A percentile compares a stretch with the other conserved stretches of the same genome.
These are phyloP conservation scores for Pythium oligandrum DNA, from an alignment of 352 stramenopile species.

Conservation along the genomic window DNA sequence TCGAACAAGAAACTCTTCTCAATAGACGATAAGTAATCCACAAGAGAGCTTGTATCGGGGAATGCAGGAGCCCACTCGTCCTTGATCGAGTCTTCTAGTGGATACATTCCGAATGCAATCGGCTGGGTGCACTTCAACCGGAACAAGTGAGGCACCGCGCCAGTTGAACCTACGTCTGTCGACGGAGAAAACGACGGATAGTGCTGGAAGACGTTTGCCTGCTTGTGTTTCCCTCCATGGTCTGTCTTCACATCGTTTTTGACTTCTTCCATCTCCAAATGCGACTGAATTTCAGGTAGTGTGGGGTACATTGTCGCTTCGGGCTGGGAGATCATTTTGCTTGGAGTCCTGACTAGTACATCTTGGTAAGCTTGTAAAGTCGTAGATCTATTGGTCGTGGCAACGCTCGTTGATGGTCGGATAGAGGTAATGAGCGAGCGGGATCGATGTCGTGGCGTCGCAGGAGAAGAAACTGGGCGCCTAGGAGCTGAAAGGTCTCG, in stretches of 20 bases:
- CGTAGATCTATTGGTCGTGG: too few species aligned
- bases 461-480: constrained; percentile 33
- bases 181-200: constrained; percentile 26
- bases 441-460: neutral
- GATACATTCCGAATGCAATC: constrained; percentile 36
- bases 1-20: constrained; percentile 28
- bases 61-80: constrained; percentile 38
- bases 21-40: constrained; percentile 27
- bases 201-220: constrained; percentile 21
- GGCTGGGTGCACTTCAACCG: constrained; percentile 33
- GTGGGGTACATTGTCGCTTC: too few species aligned
- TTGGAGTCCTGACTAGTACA: too few species aligned
- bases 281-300: too few species aligned
- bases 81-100: constrained; percentile 16
- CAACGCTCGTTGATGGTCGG: too few species aligned
- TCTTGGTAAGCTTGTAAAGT: too few species aligned
- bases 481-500: constrained; percentile 12
- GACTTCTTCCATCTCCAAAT: too few species aligned
- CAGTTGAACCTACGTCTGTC: neutral
- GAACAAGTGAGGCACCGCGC: constrained; percentile 18
- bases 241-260: too few species aligned
- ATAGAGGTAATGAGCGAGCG: neutral
- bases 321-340: too few species aligned
- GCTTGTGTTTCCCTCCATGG: too few species aligned
- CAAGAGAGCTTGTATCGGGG: constrained; percentile 27